Percentiles rank a stretch among this genome's conserved stretches.
These are phyloP conservation scores for Microcyclosporella mali DNA, from an alignment of 2,329 filamentous ascomycete genomes.

Conservation along the genomic window DNA sequence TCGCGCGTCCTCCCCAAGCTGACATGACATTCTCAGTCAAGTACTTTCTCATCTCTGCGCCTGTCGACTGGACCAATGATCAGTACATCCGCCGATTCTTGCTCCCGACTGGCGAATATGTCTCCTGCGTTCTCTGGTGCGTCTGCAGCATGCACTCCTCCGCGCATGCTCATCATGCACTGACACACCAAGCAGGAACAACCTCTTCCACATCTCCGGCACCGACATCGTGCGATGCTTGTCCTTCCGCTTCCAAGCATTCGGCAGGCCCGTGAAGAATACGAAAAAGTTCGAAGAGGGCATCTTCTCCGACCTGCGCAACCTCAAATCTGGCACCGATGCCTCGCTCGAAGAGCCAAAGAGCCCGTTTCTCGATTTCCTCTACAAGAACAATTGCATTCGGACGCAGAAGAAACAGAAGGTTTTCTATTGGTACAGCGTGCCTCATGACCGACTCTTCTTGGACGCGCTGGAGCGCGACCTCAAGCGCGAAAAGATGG, in stretches of 20 bases:
- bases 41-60: slow-evolving; percentile 98
- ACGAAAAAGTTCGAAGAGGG: slow-evolving; percentile 99
- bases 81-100: slow-evolving; percentile 96
- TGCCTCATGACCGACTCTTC: slow-evolving; percentile 94
- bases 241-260: slow-evolving; percentile 96
- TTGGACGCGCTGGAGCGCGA: slow-evolving; percentile 95
- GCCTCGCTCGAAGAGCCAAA: slow-evolving; percentile 98
- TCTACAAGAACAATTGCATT: slow-evolving; percentile 99
- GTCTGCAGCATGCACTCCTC: slow-evolving; percentile 21
- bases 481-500: slow-evolving; percentile 98
- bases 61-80: slow-evolving; percentile 93
- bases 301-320: slow-evolving; percentile 97
- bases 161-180: slow-evolving; percentile 6
- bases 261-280: slow-evolving; percentile 97
- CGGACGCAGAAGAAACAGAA: slow-evolving; percentile 99
- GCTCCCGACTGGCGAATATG: slow-evolving; percentile 94
- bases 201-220: slow-evolving; percentile 97
- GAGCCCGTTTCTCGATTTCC: slow-evolving; percentile 94
- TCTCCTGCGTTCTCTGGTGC: slow-evolving; percentile 91
- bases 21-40: slow-evolving; percentile 60
- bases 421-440: slow-evolving; percentile 99
- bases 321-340: slow-evolving; percentile 96
- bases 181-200: slow-evolving; percentile 61
- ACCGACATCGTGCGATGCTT: slow-evolving; percentile 98
- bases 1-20: slow-evolving; percentile 19